Conservation (phyloP, 208 protist species). For the Leishmania arabica region DNA sequence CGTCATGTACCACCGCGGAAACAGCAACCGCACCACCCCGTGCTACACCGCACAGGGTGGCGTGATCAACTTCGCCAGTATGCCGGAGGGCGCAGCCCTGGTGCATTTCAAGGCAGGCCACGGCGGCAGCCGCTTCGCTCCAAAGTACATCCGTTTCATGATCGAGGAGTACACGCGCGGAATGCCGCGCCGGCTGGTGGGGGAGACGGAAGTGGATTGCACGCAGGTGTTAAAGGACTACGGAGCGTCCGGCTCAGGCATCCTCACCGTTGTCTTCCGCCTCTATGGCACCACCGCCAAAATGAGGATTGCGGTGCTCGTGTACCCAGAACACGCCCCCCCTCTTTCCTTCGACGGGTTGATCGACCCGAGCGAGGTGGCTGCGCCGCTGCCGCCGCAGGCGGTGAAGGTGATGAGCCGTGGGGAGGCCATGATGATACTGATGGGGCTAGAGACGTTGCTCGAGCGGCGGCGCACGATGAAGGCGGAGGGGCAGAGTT, state of each 20-base stretch:
- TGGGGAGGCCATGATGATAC: conserved; percentile 77
- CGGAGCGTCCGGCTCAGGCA: conserved; percentile 35
- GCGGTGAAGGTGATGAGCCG: conserved; percentile 59
- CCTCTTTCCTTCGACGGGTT: conserved; percentile 70
- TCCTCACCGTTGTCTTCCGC: conserved; percentile 44
- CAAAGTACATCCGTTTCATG: conserved; percentile 84
- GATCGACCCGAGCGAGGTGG: conserved; percentile 30
- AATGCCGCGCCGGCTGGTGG: conserved; percentile 61
- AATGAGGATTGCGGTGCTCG: conserved; percentile 71
- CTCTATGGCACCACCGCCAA: conserved; percentile 67
- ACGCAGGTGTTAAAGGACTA: conserved; percentile 45
- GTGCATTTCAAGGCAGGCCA: conserved; percentile 79
- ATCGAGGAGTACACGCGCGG: conserved; percentile 83
- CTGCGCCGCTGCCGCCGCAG: conserved; percentile 24
- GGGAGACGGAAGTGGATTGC: conserved; percentile 76
- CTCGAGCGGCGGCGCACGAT: conserved; percentile 61
- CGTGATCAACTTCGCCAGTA: conserved; percentile 71
- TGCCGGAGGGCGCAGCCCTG: conserved; percentile 82
- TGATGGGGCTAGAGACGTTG: conserved; percentile 82
- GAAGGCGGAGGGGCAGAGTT: conserved; percentile 24
- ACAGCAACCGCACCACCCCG: conserved; percentile 71
- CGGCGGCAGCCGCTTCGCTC: conserved; percentile 48
- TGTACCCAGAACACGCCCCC: conserved; percentile 60
- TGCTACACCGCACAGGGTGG: conserved; percentile 69
- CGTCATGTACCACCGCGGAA: conserved; percentile 74